Evolutionary conservation across 139 green algal species (phyloP), one percentile per base, ranked within the genome.

Genomic region (Chlorella vulgaris): DNA sequence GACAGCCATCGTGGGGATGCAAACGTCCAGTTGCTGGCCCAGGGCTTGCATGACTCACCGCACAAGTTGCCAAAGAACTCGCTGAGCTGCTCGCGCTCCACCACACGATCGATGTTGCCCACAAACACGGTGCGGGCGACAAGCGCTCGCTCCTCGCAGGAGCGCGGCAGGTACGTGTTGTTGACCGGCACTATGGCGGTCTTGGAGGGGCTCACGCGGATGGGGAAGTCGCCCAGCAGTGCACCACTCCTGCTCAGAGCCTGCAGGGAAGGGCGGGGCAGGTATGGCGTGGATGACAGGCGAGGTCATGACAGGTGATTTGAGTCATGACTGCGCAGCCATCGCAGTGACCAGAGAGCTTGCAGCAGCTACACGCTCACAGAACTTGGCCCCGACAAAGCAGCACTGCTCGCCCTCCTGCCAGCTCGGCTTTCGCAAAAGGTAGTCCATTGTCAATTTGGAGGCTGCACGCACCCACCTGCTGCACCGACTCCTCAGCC

Each of bases 121-220:
- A 93, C 94, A 81, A 98, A 98, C 24, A 98, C 93, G 18, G 95
- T 98, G 55, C 94, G 86, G 22, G 77, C 84, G 82, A 95, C 96
- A 36, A 84, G 80, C 86, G 91, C 90, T 6, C 86, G 73, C 82
- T 96, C 93, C 26, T 90, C 71, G 40, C 76, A 65, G 29, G 88
- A 88, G 62, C 87, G 78, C 28, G 94, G 85, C 89, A 91, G 73
- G 78, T 71, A 83, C 15, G 93, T 86, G 38, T 90, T 89, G 88
- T 98, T 98, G 38, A 98, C 96, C 5, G 95, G 95, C 35, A 98
- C 90, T 77, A 98, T 98, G 58, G 95, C 93, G 0, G 95, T 98
- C 83, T 97, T 98, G 50, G 89, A 96, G 22, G 92, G 94, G 55
- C 94, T 83, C n/a, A 98, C 96, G 6, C 94, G 88, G 53, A 98